Evolutionary conservation across 805 yeast genomes (phyloP), one percentile per base, ranked within the genome.

Genomic region (Debaryomyces maramus): DNA sequence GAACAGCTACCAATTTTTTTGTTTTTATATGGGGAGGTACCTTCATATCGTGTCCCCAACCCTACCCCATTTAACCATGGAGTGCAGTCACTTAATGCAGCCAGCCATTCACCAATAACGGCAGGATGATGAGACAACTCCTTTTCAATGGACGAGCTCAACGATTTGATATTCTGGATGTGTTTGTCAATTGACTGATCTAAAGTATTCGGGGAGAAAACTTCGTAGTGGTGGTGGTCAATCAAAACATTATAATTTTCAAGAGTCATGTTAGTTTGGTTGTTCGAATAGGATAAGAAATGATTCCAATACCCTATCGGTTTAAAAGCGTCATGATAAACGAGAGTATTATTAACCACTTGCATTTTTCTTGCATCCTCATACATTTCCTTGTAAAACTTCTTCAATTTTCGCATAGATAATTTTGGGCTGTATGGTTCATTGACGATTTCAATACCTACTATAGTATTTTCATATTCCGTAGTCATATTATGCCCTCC

Each of bases 51-150:
- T 1, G 85, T 69, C n/a, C 86, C 86, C 18, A 78, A 62, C 3
- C 83, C 83, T 11, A 80, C 79, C 37, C 88, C 88, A 50, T 82
- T 83, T 38, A 83, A 58, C 87, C 86, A 83, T 17, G 65, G 67
- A 3, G 85, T 78, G 59, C 88, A 82, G 53, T 83, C 89, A 0
- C 87, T 82, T 34, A 83, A 65, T 5, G 84, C 88, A 15, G 81
- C 87, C 15, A 81, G 72, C 82, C 83, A 83, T 59, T 83, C 88
- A 3, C 88, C 87, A 29, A 80, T 77, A 6, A 83, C 68, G 3
- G 80, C 76, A 22, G 78, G 78, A 40, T 65, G 68, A 17, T 50
- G 45, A 19, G 67, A 68, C 28, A 63, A 57, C 37, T 72, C 72
- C 28, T 65, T 24, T 35, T 51, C 14, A 56, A 75, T 53, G 39